phyloP scores from a whole-genome alignment of 768 basidiomycete genomes.

The Tricholoma saponaceum region DNA sequence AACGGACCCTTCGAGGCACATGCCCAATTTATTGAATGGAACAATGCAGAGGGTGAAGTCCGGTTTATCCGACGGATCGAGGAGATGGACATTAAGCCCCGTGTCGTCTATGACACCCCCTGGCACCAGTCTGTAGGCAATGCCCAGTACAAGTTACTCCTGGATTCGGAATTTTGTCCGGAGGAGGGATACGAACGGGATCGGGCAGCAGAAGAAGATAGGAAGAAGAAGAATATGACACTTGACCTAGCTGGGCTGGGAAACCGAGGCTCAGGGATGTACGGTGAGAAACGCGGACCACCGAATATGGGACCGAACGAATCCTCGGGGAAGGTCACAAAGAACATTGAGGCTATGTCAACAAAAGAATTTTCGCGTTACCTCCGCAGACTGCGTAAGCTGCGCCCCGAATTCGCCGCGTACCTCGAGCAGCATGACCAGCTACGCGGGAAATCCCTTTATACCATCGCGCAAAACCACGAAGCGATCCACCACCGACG shows the following conservation, averaged over 20 bases:
- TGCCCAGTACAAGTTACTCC: conserved; percentile 26
- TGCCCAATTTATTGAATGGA: conserved; percentile 78
- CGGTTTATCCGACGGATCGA: conserved; percentile 64
- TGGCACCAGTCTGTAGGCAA: conserved; percentile 41
- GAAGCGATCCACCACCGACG: conserved; percentile 21
- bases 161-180: conserved; percentile 46
- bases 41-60: conserved; percentile 59
- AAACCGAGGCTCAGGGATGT: conserved; percentile 20
- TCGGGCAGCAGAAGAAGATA: conserved; percentile 7
- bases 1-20: conserved; percentile 59
- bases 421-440: conserved; percentile 30
- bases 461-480: conserved; percentile 20
- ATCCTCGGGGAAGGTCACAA: conserved; percentile 22
- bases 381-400: conserved; percentile 50
- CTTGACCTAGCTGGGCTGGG: conserved; percentile 18
- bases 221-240: conserved; percentile 1
- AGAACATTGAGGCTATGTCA: conserved; percentile 61
- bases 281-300: conserved; percentile 17
- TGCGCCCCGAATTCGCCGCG: conserved; percentile 52
- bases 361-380: conserved; percentile 54
- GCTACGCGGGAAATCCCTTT: conserved; percentile 15
- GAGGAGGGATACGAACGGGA: conserved; percentile 15
- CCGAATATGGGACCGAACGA: background rate
- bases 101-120: conserved; percentile 15
- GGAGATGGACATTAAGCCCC: conserved; percentile 48